These are phyloP conservation scores for Fusarium sp. DNA, from an alignment of 2,329 filamentous ascomycete species.

Conservation along the genomic window DNA sequence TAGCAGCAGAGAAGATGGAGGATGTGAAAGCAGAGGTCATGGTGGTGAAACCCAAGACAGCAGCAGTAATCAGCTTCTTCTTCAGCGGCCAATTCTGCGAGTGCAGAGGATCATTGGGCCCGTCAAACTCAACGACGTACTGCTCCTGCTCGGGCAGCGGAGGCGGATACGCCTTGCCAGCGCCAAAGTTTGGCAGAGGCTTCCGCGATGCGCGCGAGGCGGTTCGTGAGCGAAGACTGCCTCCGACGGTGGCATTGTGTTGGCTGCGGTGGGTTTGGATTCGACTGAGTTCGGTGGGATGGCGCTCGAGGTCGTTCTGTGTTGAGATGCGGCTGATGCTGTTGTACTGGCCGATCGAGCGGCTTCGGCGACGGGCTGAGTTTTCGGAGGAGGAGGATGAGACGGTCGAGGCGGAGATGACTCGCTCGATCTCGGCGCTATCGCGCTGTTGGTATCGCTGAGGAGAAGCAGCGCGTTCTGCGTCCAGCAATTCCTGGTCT, in stretches of 20 bases:
- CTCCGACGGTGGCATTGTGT: conserved; percentile 79
- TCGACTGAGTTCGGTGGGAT: conserved; percentile 76
- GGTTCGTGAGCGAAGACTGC: conserved; percentile 54
- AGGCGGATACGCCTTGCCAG: conserved; percentile 81
- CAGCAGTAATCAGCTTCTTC: conserved; percentile 80
- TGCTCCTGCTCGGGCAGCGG: conserved; percentile 77
- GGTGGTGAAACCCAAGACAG: conserved; percentile 80
- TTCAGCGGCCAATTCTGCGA: conserved; percentile 87
- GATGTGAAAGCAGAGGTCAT: conserved; percentile 78
- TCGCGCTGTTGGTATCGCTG: conserved; percentile 55
- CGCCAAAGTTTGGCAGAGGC: conserved; percentile 77
- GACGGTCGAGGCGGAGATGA: conserved; percentile 65
- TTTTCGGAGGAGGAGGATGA: conserved; percentile 63
- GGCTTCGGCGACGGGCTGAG: conserved; percentile 31
- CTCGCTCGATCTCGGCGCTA: conserved; percentile 71
- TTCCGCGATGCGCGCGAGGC: conserved; percentile 63
- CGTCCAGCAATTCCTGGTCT: conserved; percentile 66
- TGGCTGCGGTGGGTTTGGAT: conserved; percentile 79
- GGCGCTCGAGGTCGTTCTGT: conserved; percentile 75
- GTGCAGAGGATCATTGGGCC: conserved; percentile 84
- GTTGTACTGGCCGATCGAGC: conserved; percentile 51
- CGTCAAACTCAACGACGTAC: conserved; percentile 88
- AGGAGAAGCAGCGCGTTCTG: conserved; percentile 68
- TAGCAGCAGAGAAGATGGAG: conserved; percentile 81
- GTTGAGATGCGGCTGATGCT: conserved; percentile 74